Evolutionary conservation across 768 basidiomycete species (phyloP).

Genomic region (Hirschioporus abietinus): DNA sequence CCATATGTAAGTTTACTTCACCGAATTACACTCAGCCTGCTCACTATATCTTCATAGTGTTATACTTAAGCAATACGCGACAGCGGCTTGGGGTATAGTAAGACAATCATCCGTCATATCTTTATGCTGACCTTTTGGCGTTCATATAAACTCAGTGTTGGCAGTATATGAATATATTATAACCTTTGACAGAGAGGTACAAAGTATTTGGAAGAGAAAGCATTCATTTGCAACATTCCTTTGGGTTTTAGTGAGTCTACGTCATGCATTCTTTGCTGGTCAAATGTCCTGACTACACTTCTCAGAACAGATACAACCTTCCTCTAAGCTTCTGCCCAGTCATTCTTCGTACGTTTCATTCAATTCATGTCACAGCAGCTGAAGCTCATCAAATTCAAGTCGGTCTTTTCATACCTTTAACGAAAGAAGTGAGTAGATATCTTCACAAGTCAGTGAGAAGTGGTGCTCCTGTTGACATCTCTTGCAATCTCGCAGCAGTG

Average conservation of each 20-base stretch:
- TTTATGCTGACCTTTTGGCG: not conserved
- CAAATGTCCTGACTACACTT: not conserved
- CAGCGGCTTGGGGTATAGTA: not conserved
- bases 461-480: not conserved
- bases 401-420: not conserved
- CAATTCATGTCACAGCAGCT: not conserved
- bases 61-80: not conserved
- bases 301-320: not conserved
- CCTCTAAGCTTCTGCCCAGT: not conserved
- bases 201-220: conserved; percentile 10
- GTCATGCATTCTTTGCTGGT: not conserved
- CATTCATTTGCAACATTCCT: conserved; percentile 11
- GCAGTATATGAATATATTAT: conserved; percentile 16
- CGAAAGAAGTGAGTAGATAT: not conserved
- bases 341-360: not conserved
- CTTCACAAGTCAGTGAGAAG: not conserved
- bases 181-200: conserved; percentile 15
- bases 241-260: not conserved
- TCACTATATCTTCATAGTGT: not conserved
- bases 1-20: not conserved
- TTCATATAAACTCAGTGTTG: conserved; percentile 7
- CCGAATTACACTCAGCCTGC: not conserved
- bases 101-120: not conserved
- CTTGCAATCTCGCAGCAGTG: not conserved
- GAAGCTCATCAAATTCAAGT: not conserved